These are phyloP conservation scores for Geotrichum citri-aurantii DNA, from an alignment of 1,139 yeast genomes.

Conservation along the genomic window DNA sequence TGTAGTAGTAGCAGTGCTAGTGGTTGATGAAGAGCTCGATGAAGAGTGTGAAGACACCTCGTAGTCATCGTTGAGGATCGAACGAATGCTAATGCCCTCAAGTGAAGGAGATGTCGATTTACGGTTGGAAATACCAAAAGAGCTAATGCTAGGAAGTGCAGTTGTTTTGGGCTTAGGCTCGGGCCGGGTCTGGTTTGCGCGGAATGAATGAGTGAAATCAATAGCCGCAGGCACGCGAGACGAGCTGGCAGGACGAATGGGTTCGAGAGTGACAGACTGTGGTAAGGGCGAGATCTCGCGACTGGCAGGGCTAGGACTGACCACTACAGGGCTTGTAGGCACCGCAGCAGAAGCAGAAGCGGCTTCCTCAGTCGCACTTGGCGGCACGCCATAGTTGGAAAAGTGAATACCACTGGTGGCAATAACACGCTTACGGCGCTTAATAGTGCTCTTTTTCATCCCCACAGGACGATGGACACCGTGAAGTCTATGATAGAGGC, in stretches of 20 bases:
- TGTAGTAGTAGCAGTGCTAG: background rate
- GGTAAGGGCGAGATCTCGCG: background rate
- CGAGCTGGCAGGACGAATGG: background rate
- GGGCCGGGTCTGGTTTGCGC: background rate
- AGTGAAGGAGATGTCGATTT: background rate
- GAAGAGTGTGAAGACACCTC: background rate
- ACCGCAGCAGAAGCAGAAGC: background rate
- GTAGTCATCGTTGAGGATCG: slow-evolving; percentile 10
- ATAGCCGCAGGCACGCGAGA: slow-evolving; percentile 24
- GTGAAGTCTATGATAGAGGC: slow-evolving; percentile 69
- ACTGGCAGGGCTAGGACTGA: slow-evolving; percentile 9
- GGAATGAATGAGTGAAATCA: slow-evolving; percentile 33
- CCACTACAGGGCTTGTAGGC: background rate
- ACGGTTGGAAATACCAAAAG: slow-evolving; percentile 5
- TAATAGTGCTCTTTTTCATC: slow-evolving; percentile 67
- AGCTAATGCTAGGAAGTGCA: slow-evolving; percentile 14
- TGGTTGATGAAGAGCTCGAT: background rate
- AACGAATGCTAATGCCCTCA: slow-evolving; percentile 17
- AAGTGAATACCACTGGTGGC: slow-evolving; percentile 11
- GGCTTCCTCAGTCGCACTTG: background rate
- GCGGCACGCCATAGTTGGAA: slow-evolving; percentile 7
- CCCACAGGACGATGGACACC: slow-evolving; percentile 74
- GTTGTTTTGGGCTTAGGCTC: background rate
- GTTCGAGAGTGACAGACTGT: background rate
- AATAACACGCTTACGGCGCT: slow-evolving; percentile 56